phyloP scores from a whole-genome alignment of 2,329 filamentous ascomycete species.

The Hypoxylon sp. region DNA sequence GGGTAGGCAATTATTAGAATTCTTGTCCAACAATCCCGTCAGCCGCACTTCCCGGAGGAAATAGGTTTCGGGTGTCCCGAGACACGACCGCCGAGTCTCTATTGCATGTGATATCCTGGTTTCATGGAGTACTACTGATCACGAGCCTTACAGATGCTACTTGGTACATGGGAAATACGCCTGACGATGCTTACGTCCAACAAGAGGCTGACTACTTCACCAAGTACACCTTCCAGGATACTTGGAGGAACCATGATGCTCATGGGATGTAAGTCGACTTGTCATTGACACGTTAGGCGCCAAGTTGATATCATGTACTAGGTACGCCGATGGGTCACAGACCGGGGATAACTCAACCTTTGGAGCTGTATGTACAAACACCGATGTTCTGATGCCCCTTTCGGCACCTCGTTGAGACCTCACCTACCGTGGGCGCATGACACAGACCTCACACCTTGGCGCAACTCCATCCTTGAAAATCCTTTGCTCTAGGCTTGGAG shows the following conservation, averaged over 20 bases:
- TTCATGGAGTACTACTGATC: slow-evolving; percentile 25
- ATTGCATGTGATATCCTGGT: slow-evolving; percentile 11
- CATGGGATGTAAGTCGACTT: slow-evolving; percentile 59
- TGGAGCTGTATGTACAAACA: slow-evolving; percentile 55
- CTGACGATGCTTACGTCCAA: slow-evolving; percentile 65
- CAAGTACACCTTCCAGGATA: slow-evolving; percentile 72
- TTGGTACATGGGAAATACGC: slow-evolving; percentile 68
- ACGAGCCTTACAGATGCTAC: slow-evolving; percentile 62
- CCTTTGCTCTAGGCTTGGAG: not conserved
- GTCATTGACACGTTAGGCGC: not conserved
- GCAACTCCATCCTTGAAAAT: not conserved
- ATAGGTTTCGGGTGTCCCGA: slow-evolving; percentile 27
- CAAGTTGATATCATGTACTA: slow-evolving; percentile 26
- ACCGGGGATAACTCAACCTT: slow-evolving; percentile 64
- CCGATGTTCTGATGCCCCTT: not conserved
- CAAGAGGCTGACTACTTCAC: slow-evolving; percentile 72
- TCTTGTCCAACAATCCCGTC: slow-evolving; percentile 17
- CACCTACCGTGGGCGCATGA: slow-evolving; percentile 4
- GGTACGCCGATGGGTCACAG: slow-evolving; percentile 62
- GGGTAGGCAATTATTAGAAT: slow-evolving; percentile 35
- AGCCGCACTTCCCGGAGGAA: slow-evolving; percentile 19
- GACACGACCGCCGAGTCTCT: slow-evolving; percentile 18
- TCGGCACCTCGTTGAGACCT: not conserved
- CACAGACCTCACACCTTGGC: slow-evolving; percentile 4
- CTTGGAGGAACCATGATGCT: slow-evolving; percentile 68